Evolutionary conservation across 2,329 filamentous ascomycete species (phyloP).

Genomic region (Trichoderma sp.): DNA sequence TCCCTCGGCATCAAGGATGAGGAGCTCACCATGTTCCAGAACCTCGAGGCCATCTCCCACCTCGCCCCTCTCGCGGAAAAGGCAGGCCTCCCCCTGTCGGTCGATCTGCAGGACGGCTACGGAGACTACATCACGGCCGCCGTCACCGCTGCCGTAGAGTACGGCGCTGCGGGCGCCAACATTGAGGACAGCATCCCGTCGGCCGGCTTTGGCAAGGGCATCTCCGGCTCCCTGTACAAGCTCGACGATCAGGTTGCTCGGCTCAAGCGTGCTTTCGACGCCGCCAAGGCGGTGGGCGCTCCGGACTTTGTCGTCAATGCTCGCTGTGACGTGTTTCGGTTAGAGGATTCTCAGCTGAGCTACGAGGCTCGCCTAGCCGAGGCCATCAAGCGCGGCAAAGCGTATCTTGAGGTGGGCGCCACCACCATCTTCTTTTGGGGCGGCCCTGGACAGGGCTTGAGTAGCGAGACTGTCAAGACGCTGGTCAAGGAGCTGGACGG

Average conservation of each 20-base stretch:
- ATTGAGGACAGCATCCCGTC: constrained; percentile 55
- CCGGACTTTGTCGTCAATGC: constrained; percentile 61
- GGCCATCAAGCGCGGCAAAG: constrained; percentile 55
- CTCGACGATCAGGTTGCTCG: constrained; percentile 52
- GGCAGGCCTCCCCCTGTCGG: constrained; percentile 53
- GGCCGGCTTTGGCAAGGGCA: constrained; percentile 41
- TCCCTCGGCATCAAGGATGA: constrained; percentile 50
- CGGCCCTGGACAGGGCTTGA: constrained; percentile 46
- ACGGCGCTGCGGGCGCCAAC: constrained; percentile 60
- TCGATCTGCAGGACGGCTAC: constrained; percentile 65
- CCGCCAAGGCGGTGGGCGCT: constrained; percentile 51
- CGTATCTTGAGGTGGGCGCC: constrained; percentile 61
- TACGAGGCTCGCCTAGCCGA: constrained; percentile 48
- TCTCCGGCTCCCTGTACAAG: constrained; percentile 39
- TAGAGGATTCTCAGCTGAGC: constrained; percentile 37
- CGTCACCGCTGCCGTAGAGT: constrained; percentile 48
- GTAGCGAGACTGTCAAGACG: constrained; percentile 49
- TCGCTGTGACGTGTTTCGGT: constrained; percentile 55
- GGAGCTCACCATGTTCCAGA: constrained; percentile 53
- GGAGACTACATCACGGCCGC: constrained; percentile 49
- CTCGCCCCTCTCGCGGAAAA: constrained; percentile 49
- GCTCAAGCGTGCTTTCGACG: constrained; percentile 47
- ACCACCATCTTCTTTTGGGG: constrained; percentile 65
- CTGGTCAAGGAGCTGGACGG: constrained; percentile 54
- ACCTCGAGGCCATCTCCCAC: constrained; percentile 50